These are phyloP conservation scores for Fusarium setosum DNA, from an alignment of 2,329 filamentous ascomycete genomes.

Conservation along the genomic window DNA sequence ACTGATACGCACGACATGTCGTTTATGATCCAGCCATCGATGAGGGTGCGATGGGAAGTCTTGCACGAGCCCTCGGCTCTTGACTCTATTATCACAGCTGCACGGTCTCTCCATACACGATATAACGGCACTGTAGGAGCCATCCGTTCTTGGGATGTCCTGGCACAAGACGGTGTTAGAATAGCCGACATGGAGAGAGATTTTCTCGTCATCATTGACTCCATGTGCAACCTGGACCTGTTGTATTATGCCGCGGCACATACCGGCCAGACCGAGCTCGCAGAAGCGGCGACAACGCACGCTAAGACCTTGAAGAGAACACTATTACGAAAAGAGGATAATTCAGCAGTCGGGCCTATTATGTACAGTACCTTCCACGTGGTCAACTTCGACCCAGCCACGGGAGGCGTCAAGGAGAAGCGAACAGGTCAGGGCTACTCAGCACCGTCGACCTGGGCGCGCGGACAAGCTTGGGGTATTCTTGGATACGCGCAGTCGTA, in stretches of 20 bases:
- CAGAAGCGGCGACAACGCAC: slow-evolving; percentile 49
- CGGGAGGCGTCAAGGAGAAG: slow-evolving; percentile 55
- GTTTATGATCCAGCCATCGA: slow-evolving; percentile 63
- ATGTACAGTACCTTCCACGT: slow-evolving; percentile 58
- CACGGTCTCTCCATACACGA: slow-evolving; percentile 55
- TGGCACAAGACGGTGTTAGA: slow-evolving; percentile 44
- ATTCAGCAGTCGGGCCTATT: slow-evolving; percentile 5
- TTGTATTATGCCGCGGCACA: slow-evolving; percentile 51
- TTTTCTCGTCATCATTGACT: slow-evolving; percentile 57
- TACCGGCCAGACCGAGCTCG: slow-evolving; percentile 40
- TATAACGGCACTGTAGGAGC: slow-evolving; percentile 56
- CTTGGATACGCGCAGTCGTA: slow-evolving; percentile 63
- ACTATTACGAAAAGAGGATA: slow-evolving; percentile 52
- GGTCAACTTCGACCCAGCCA: slow-evolving; percentile 58
- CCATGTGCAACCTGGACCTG: slow-evolving; percentile 53
- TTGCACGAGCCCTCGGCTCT: slow-evolving; percentile 52
- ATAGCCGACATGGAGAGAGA: slow-evolving; percentile 47
- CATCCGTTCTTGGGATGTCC: slow-evolving; percentile 61
- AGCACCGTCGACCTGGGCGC: slow-evolving; percentile 60
- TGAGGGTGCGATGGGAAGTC: slow-evolving; percentile 61
- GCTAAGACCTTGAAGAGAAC: slow-evolving; percentile 53
- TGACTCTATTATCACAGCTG: slow-evolving; percentile 55
- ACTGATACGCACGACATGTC: slow-evolving; percentile 66
- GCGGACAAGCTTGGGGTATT: slow-evolving; percentile 64
- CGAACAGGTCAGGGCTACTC: slow-evolving; percentile 61